phyloP scores from a whole-genome alignment of 2,329 filamentous ascomycete genomes.

The Ophiognomonia clavigignenti-juglandacearum region DNA sequence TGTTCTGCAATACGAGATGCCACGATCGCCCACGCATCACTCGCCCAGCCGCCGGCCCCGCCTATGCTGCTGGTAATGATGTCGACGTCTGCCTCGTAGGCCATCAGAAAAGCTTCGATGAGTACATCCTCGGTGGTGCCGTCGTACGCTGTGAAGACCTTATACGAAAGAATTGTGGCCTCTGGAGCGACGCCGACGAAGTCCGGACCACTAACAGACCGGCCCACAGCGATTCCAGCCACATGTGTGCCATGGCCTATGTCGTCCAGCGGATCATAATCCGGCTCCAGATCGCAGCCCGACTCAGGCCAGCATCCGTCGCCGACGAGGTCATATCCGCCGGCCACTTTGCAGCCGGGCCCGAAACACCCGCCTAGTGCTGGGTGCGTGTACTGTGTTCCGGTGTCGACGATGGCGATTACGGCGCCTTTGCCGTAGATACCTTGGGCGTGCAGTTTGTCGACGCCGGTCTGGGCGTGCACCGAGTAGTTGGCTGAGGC shows the following conservation, averaged over 20 bases:
- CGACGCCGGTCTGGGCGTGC: constrained; percentile 19
- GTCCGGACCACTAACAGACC: background rate
- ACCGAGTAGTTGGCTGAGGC: constrained; percentile 18
- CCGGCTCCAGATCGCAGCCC: constrained; percentile 23
- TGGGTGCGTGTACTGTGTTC: constrained; percentile 18
- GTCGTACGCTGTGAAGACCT: constrained; percentile 10
- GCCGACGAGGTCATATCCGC: constrained; percentile 15
- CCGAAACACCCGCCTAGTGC: constrained; percentile 16
- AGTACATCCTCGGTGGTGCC: constrained; percentile 13
- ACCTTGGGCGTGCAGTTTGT: constrained; percentile 18
- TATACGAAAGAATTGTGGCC: constrained; percentile 14
- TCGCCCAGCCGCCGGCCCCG: constrained; percentile 6
- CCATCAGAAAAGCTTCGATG: constrained; percentile 15
- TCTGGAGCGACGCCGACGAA: constrained; percentile 15
- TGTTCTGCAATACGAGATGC: constrained; percentile 14
- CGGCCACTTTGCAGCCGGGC: constrained; percentile 11
- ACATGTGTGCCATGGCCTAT: constrained; percentile 33
- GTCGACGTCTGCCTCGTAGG: constrained; percentile 12
- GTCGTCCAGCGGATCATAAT: constrained; percentile 30
- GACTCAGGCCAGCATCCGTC: constrained; percentile 12
- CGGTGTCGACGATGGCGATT: constrained; percentile 20
- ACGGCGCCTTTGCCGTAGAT: constrained; percentile 17
- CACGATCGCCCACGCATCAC: constrained; percentile 14
- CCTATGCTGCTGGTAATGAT: constrained; percentile 15
- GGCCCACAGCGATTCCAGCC: constrained; percentile 24